Base-by-base conservation (phyloP, 192 early-diverging fungal species). In the Spinellus fusiger region DNA sequence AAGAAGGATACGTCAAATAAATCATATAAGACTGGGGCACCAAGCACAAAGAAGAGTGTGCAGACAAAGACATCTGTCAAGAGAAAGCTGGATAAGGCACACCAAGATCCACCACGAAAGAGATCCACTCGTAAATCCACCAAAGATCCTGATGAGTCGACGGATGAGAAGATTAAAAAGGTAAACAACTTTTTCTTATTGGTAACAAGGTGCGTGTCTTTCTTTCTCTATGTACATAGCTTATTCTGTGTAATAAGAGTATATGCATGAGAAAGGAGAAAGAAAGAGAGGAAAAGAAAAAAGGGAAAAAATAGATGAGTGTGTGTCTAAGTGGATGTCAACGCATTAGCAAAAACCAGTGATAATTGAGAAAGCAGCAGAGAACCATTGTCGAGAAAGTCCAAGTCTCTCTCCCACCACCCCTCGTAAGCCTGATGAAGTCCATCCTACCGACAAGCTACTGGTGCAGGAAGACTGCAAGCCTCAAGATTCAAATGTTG, bases 201-300 rank as follows among this genome's bases (percentile, higher is more conserved):
- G 35, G 35, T 37, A 37, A 37, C 35, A 5, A 37, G 13, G n/a
- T n/a, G 7, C 13, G 6, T 37, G 6, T 44, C 2, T 5, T 5
- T 44, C 3, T 44, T 12, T 44, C 3, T 44, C 18, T 44, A 6
- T 44, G 13, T 12, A 44, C 10, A 5, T 44, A 44, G 2, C 10
- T 3, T 2, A 37, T 37, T 13, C 35, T 8, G 26, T 10, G 29
- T 47, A 69, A n/a, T 58, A 65, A 25, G 66, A 65, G 23, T 60
- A 64, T n/a, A 62, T 60, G 20, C 33, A 32, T 54, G 54, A 59
- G 18, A 52, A 67, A 2, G 56, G 38, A 16, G 58, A n/a, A 60
- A 33, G 59, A 50, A 5, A 55, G 62, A 13, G 38, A 50, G 13
- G 61, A 56, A 16, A 61, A 66, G 31, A 26, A 51, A 27, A 20